Conservation (phyloP, 2,329 filamentous ascomycete species). For the Fulvia fulva region DNA sequence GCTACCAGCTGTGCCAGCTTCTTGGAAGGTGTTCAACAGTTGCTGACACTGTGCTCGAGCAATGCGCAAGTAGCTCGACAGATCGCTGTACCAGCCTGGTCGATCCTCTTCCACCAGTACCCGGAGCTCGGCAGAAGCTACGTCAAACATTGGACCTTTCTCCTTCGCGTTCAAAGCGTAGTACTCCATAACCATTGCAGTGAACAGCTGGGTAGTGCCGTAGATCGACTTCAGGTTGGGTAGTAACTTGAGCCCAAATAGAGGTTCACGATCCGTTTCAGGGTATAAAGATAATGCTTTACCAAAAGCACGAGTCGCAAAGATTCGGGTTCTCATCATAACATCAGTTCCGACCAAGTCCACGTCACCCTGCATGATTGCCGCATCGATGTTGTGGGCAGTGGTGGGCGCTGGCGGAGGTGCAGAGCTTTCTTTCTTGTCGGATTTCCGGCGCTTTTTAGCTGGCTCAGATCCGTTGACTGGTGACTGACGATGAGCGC, state of each 20-base stretch:
- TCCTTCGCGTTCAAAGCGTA: slow-evolving; percentile 59
- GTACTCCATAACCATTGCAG: slow-evolving; percentile 82
- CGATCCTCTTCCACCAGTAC: slow-evolving; percentile 77
- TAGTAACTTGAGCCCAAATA: slow-evolving; percentile 62
- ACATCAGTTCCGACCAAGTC: slow-evolving; percentile 88
- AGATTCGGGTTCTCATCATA: slow-evolving; percentile 84
- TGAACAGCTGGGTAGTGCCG: slow-evolving; percentile 80
- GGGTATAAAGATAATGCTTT: slow-evolving; percentile 76
- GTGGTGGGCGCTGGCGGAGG: slow-evolving; percentile 45
- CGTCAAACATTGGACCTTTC: slow-evolving; percentile 50
- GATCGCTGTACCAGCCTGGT: slow-evolving; percentile 78
- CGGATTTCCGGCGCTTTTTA: slow-evolving; percentile 76
- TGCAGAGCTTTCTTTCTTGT: slow-evolving; percentile 70
- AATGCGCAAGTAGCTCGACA: slow-evolving; percentile 84
- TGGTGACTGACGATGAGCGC: slow-evolving; percentile 40
- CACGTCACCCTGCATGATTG: slow-evolving; percentile 96
- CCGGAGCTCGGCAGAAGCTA: slow-evolving; percentile 64
- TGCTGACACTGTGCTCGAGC: slow-evolving; percentile 89
- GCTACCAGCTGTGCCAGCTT: slow-evolving; percentile 71
- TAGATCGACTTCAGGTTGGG: slow-evolving; percentile 67
- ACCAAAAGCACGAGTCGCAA: slow-evolving; percentile 80
- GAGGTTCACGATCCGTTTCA: slow-evolving; percentile 53
- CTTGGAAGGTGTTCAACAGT: slow-evolving; percentile 84
- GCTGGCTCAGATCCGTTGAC: slow-evolving; percentile 57
- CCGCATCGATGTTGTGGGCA: slow-evolving; percentile 93